Conservation (phyloP, 352 stramenopile genomes). For the Thalassiosira exigua region DNA sequence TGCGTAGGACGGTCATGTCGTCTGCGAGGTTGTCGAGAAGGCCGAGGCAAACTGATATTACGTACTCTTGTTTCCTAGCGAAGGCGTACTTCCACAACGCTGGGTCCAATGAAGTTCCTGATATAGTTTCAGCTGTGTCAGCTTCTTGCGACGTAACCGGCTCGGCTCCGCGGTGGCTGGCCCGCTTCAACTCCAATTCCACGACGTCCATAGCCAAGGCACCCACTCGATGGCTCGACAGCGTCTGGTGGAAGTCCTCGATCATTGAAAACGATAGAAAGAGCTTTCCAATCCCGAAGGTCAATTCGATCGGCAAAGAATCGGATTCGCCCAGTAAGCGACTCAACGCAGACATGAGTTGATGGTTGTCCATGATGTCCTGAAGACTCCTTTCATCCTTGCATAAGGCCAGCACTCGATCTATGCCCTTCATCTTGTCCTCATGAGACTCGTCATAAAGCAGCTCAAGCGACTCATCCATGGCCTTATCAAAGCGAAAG, state of each 20-base stretch:
- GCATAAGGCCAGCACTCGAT: slow-evolving; percentile 82
- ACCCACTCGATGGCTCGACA: slow-evolving; percentile 93
- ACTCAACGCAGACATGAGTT: slow-evolving; percentile 93
- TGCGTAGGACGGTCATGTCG: slow-evolving; percentile 92
- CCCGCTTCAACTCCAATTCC: slow-evolving; percentile 92
- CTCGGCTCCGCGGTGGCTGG: slow-evolving; percentile 85
- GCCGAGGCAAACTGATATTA: slow-evolving; percentile 92
- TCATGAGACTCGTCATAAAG: slow-evolving; percentile 91
- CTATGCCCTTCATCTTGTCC: slow-evolving; percentile 31
- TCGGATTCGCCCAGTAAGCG: slow-evolving; percentile 94
- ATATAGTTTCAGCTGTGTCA: too few relatives aligned
- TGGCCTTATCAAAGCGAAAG: too few relatives aligned
- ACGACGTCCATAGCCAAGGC: slow-evolving; percentile 93
- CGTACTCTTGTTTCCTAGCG: slow-evolving; percentile 87
- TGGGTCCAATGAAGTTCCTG: not conserved
- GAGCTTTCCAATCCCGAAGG: slow-evolving; percentile 93
- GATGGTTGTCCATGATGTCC: slow-evolving; percentile 91
- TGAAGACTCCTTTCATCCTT: slow-evolving; percentile 91
- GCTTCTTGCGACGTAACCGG: too few relatives aligned
- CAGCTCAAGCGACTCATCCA: slow-evolving; percentile 93
- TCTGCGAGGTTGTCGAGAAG: slow-evolving; percentile 94
- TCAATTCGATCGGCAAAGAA: slow-evolving; percentile 93
- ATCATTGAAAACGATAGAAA: slow-evolving; percentile 96
- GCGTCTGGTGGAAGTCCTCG: slow-evolving; percentile 91
- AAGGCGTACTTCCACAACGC: slow-evolving; percentile 3